Evolutionary conservation across 2,329 filamentous ascomycete species (phyloP), one percentile per base, ranked within the genome.

Genomic region (Colletotrichum cuscutae): DNA sequence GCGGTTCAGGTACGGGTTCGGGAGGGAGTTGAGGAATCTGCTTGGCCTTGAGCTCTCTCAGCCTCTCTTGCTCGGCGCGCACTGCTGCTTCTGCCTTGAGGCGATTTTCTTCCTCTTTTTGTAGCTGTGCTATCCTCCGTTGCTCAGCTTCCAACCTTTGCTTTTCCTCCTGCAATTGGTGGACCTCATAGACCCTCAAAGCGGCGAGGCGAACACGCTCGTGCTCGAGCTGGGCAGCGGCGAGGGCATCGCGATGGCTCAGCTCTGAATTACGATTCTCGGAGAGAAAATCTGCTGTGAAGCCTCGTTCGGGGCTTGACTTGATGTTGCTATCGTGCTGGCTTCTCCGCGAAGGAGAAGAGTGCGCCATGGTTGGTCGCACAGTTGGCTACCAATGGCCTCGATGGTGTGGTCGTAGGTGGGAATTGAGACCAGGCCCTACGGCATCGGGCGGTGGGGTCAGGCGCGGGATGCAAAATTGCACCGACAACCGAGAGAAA

Each of bases 201-300:
- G 88, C 88, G 35, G 82, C 82, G 66, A 86, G 82, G 32, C 88
- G 87, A 12, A 96, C 88, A 32, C 89, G 87, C 49, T 93, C 89
- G 79, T 95, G 93, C 77, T 92, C 89, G 15, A 86, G 86, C 61
- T 90, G 89, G 4, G 92, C 92, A 59, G 89, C 88, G 58, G 89
- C 89, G 19, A 96, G 87, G 15, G 92, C 92, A 76, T 91, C 88
- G 71, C 88, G 87, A 78, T 94, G 92, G 68, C 85, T 86, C 62
- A 88, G 84, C 78, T 92, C 91, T 42, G 88, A 89, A 75, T 93
- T 91, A 46, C 89, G 87, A 37, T 89, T 86, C 64, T 90, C 88
- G 53, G 85, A 85, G 71, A 95, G 91, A 32, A 94, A 88, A 28
- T 85, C 87, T 26, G 90, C 87, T 54, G 90, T 85, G 72, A 89